Conservation (phyloP, 768 basidiomycete species). For the Kwoniella mangroviensis region DNA sequence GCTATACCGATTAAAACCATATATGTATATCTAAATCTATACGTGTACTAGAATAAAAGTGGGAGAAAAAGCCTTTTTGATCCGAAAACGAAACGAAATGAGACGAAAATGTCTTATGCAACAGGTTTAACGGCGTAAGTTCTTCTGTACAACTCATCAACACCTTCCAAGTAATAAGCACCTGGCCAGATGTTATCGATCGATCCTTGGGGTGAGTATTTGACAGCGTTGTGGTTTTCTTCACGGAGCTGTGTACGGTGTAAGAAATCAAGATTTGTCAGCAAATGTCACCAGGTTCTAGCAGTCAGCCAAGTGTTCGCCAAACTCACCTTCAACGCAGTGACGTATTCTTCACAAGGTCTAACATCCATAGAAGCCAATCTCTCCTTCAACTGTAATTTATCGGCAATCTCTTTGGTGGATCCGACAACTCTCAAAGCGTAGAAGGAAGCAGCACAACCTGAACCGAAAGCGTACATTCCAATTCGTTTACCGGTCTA, state of each 20-base stretch:
- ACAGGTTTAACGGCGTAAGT: slow-evolving; percentile 65
- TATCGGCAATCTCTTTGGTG: slow-evolving; percentile 76
- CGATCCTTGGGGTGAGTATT: slow-evolving; percentile 82
- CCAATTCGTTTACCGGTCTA: slow-evolving; percentile 76
- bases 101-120: slow-evolving; percentile 4
- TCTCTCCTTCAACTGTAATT: slow-evolving; percentile 78
- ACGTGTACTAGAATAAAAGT: not conserved
- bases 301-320: slow-evolving; percentile 5
- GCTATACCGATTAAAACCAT: not conserved
- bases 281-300: no score
- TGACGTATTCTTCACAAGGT: slow-evolving; percentile 88
- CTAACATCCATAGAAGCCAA: slow-evolving; percentile 86
- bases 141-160: slow-evolving; percentile 89
- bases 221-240: slow-evolving; percentile 88
- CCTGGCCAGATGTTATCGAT: slow-evolving; percentile 94
- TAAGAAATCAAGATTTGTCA: no score
- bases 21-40: slow-evolving; percentile 6
- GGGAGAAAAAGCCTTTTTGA: not conserved
- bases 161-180: slow-evolving; percentile 85
- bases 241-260: slow-evolving; percentile 75
- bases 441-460: slow-evolving; percentile 95
- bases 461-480: slow-evolving; percentile 95
- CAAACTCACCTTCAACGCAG: slow-evolving; percentile 64
- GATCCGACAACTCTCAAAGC: slow-evolving; percentile 84
- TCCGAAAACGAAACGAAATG: not conserved